Evolutionary conservation across 192 early-diverging fungal species (phyloP).

Genomic region (Ambispora gerdemannii): DNA sequence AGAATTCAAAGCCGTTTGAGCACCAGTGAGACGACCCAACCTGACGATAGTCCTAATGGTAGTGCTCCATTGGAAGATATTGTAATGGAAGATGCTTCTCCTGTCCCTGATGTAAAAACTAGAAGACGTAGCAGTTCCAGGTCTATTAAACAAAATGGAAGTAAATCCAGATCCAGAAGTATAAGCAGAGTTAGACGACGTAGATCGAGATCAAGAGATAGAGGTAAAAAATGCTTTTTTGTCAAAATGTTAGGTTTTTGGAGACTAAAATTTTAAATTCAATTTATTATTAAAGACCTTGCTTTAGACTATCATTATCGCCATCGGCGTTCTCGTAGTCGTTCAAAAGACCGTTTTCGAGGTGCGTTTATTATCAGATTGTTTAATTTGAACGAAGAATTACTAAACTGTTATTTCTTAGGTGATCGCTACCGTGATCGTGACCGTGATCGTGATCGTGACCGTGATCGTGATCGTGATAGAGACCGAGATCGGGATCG

Average conservation of each 20-base stretch:
- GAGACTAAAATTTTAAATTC: too few relatives aligned
- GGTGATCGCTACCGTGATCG: constrained; percentile 28
- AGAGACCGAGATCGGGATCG: background rate
- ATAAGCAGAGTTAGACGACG: constrained; percentile 31
- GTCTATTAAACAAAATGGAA: constrained; percentile 27
- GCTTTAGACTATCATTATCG: constrained; percentile 30
- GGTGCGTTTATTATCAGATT: background rate
- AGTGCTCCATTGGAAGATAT: constrained; percentile 12
- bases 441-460: constrained; percentile 4
- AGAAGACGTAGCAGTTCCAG: constrained; percentile 25
- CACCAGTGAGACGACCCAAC: constrained; percentile 20
- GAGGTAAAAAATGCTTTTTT: constrained; percentile 18
- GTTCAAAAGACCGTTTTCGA: constrained; percentile 25
- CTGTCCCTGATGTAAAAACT: background rate
- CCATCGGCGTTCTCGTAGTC: constrained; percentile 32
- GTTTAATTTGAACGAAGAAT: background rate
- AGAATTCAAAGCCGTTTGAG: constrained; percentile 40
- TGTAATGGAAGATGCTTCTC: constrained; percentile 27
- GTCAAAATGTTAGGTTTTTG: too few relatives aligned
- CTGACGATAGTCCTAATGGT: background rate
- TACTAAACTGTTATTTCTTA: background rate
- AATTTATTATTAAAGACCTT: too few relatives aligned
- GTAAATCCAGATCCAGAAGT: constrained; percentile 37
- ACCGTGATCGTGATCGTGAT: constrained; percentile 1
- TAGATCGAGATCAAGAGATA: constrained; percentile 37